phyloP scores from a whole-genome alignment of 2,329 filamentous ascomycete genomes.

The Trichophyton equinum region DNA sequence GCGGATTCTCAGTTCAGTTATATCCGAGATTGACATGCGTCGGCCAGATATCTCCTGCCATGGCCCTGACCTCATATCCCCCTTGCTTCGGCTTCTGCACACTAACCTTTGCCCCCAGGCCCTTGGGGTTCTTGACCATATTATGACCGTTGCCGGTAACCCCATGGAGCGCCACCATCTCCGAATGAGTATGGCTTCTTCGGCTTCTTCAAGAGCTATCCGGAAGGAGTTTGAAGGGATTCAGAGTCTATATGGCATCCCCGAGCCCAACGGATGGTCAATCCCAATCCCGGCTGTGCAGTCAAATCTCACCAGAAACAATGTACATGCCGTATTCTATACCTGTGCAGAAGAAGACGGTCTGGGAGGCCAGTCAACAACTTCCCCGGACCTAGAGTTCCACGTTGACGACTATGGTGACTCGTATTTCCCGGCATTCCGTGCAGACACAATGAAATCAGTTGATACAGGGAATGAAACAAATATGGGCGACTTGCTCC shows the following conservation, averaged over 20 bases:
- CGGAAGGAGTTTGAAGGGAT: conserved; percentile 92
- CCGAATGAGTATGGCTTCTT: conserved; percentile 91
- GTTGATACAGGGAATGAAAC: conserved; percentile 52
- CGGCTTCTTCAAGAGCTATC: conserved; percentile 65
- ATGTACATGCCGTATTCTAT: conserved; percentile 93
- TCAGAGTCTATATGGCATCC: conserved; percentile 90
- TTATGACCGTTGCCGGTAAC: conserved; percentile 85
- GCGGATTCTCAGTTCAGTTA: conserved; percentile 71
- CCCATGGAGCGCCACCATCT: conserved; percentile 90
- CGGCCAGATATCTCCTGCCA: conserved; percentile 80
- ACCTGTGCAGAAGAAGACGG: conserved; percentile 62
- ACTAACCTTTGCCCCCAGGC: conserved; percentile 91
- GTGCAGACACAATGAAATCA: conserved; percentile 85
- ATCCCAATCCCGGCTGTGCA: conserved; percentile 86
- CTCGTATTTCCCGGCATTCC: conserved; percentile 60
- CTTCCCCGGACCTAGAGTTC: conserved; percentile 77
- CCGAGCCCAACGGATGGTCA: conserved; percentile 90
- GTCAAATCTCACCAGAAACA: conserved; percentile 71
- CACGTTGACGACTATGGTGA: conserved; percentile 75
- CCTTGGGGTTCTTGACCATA: conserved; percentile 79
- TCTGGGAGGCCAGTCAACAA: conserved; percentile 47
- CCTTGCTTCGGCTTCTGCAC: conserved; percentile 73
- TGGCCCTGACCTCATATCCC: conserved; percentile 89
- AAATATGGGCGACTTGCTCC: conserved; percentile 70
- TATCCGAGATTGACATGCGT: conserved; percentile 86